Percentiles rank a stretch among this genome's conserved stretches.
Evolutionary conservation across 441 rosid genomes (phyloP).

Genomic region (Iberis amara): DNA sequence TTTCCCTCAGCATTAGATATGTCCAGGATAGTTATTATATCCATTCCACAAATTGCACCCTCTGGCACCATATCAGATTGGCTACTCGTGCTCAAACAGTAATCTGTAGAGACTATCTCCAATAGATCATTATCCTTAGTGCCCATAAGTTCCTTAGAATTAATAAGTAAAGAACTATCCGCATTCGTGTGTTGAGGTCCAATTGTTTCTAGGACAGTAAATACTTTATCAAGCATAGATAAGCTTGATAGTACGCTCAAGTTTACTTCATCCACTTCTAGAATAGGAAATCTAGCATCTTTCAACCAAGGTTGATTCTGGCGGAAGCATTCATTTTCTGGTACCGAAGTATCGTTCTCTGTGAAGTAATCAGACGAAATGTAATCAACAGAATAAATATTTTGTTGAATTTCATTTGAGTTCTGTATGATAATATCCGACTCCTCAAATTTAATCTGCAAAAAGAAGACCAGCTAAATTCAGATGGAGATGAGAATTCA

Average conservation of each 20-base stretch:
- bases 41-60: constrained; percentile 34
- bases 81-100: constrained; percentile 37
- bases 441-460: constrained; percentile 45
- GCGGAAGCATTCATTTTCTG: constrained; percentile 46
- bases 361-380: constrained; percentile 40
- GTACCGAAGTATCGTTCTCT: constrained; percentile 32
- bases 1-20: constrained; percentile 25
- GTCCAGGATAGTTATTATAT: constrained; percentile 48
- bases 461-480: constrained; percentile 13
- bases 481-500: constrained; percentile 12
- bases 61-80: constrained; percentile 37
- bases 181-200: constrained; percentile 34
- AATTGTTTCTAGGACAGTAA: constrained; percentile 42
- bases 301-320: constrained; percentile 37
- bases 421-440: constrained; percentile 31
- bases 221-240: constrained; percentile 43
- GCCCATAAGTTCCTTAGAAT: constrained; percentile 43
- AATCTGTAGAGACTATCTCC: constrained; percentile 45
- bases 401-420: constrained; percentile 38
- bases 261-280: constrained; percentile 69
- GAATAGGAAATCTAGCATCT: constrained; percentile 43
- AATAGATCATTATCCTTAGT: constrained; percentile 36
- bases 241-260: constrained; percentile 36
- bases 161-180: constrained; percentile 30
- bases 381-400: constrained; percentile 47